Conservation (phyloP, 768 basidiomycete genomes). For the Paxillus rubicundulus region DNA sequence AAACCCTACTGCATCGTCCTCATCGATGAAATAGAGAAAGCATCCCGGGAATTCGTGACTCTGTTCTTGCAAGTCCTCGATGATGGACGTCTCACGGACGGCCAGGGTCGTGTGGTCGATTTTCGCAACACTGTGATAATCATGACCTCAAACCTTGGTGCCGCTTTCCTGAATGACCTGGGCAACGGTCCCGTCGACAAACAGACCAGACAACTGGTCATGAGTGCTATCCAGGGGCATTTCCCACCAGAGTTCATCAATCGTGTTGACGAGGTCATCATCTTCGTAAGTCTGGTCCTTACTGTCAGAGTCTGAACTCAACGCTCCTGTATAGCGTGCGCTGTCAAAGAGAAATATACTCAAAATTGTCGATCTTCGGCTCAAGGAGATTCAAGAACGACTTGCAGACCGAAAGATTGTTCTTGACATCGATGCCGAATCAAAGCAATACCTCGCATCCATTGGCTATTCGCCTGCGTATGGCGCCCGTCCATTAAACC, state of each 20-base stretch:
- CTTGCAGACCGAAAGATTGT: conserved; percentile 78
- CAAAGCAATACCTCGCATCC: conserved; percentile 73
- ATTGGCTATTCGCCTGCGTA: conserved; percentile 80
- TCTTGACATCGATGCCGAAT: conserved; percentile 70
- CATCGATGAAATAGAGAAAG: conserved; percentile 91
- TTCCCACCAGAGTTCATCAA: conserved; percentile 95
- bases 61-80: conserved; percentile 84
- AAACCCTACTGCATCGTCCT: conserved; percentile 87
- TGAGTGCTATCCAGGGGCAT: conserved; percentile 75
- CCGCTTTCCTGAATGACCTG: conserved; percentile 71
- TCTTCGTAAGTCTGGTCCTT: conserved; percentile 46
- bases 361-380: conserved; percentile 85
- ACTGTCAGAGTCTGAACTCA: conserved; percentile 21
- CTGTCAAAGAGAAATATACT: conserved; percentile 75
- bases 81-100: conserved; percentile 89
- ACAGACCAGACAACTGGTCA: conserved; percentile 62
- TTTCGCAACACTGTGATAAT: conserved; percentile 92
- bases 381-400: conserved; percentile 82
- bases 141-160: conserved; percentile 92
- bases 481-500: conserved; percentile 89
- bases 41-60: conserved; percentile 71
- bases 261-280: conserved; percentile 81
- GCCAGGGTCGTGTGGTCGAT: conserved; percentile 85
- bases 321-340: conserved; percentile 52
- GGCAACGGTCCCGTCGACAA: conserved; percentile 65